Base-by-base conservation (phyloP, 1,284 basidiomycete species). In the Cryptococcus sp. region DNA sequence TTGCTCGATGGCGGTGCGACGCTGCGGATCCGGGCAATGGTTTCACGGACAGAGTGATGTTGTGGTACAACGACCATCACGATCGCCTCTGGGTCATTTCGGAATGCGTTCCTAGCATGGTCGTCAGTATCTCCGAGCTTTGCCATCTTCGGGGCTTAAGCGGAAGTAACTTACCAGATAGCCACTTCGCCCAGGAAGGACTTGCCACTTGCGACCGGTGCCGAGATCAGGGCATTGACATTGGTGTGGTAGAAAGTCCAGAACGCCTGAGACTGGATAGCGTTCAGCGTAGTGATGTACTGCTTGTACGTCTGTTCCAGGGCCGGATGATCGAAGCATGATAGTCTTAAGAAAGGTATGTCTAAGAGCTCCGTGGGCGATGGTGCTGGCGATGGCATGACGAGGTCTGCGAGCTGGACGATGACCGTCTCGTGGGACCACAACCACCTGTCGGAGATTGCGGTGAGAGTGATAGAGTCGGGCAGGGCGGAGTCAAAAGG, bases 361-460 rank as follows among this genome's bases (percentile, higher is more conserved):
- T 94, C 86, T 41, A 97, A 79, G 0, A 91, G 80, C 7, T 85
- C 82, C 0, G 87, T 87, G 68, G 87, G 85, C n/a, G 83, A 82
- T 39, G 83, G 79, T 7, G 87, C 84, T n/a, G 80, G 67, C 7
- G 78, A 60, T 0, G 96, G 94, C 86, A 98, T 93, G 54, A 85
- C 78, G 13, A 98, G 78, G 17, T 83, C 80, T 11, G 87, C 85
- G 39, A 98, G 78, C 0, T 85, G 75, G 39, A 97, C 81, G 13
- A 71, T 65, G 5, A 88, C 71, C 64, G 88, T 85, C 56, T 90
- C 86, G 66, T 97, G 93, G 7, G 93, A 89, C 10, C 93, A 93
- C 61, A 97, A 82, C 97, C 97, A 99, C 63, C 86, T 84, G 76
- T 98, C 93, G 1, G 93, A 98, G 46, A 93, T 85, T 57, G 93